phyloP scores from a whole-genome alignment of 306 rosid genomes.

The Dalbergia cochinchinensis region DNA sequence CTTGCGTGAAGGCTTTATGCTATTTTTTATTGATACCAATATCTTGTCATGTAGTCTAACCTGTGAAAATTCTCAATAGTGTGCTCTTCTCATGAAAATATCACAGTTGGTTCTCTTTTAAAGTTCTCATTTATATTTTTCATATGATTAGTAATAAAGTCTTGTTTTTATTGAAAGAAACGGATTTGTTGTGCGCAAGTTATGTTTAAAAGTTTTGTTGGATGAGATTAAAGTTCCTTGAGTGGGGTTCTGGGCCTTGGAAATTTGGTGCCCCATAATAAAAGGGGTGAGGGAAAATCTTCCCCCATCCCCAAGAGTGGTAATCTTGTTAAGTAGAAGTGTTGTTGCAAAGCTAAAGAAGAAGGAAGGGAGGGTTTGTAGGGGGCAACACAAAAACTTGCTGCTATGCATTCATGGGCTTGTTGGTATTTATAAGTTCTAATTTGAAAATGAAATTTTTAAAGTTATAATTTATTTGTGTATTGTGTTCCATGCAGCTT shows the following conservation, averaged over 20 bases:
- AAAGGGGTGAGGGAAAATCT: neutral
- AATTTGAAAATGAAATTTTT: constrained; percentile 14
- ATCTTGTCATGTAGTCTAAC: too few relatives aligned
- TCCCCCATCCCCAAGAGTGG: too few relatives aligned
- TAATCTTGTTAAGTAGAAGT: too few relatives aligned
- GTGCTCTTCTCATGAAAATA: too few relatives aligned
- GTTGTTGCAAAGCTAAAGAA: too few relatives aligned
- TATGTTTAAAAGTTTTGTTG: neutral
- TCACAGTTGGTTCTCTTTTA: neutral
- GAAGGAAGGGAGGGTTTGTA: too few relatives aligned
- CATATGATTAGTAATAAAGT: neutral
- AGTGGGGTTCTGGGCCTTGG: neutral
- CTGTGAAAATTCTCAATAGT: neutral
- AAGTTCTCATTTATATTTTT: neutral
- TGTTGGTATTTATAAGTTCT: constrained; percentile 19
- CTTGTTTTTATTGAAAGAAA: neutral
- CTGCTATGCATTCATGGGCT: neutral
- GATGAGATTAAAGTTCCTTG: constrained; percentile 13
- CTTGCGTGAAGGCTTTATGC: neutral
- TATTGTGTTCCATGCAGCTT: constrained; percentile 57
- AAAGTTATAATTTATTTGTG: constrained; percentile 24
- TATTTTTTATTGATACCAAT: neutral
- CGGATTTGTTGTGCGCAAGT: neutral
- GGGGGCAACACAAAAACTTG: neutral
- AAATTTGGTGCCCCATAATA: neutral